Conservation (phyloP, 2,329 filamentous ascomycete species). For the Ophiostoma sp. region DNA sequence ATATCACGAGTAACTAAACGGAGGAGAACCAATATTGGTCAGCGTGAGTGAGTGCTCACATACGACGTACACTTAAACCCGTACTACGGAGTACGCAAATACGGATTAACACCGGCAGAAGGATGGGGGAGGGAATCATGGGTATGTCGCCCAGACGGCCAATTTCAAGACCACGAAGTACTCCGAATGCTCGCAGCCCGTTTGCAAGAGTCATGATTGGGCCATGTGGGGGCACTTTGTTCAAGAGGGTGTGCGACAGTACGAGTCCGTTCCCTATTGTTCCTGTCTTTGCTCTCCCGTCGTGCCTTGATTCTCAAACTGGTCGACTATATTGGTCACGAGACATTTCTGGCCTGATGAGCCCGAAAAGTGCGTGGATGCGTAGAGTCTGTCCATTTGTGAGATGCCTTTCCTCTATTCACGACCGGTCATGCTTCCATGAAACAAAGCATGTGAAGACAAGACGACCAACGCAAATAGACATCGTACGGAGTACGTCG, state of each 20-base stretch:
- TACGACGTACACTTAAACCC: too few relatives aligned
- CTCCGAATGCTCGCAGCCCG: neutral
- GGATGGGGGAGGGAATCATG: neutral
- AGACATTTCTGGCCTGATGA: neutral
- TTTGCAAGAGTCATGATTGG: conserved; percentile 10
- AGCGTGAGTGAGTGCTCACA: too few relatives aligned
- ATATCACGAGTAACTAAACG: neutral
- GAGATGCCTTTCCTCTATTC: too few relatives aligned
- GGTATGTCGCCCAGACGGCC: neutral
- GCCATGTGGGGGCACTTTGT: neutral
- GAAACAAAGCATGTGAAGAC: neutral
- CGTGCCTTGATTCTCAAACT: neutral
- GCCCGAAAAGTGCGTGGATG: neutral
- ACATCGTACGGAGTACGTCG: neutral
- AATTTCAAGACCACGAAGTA: neutral
- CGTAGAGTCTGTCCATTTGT: too few relatives aligned
- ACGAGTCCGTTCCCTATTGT: neutral
- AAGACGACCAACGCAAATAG: neutral
- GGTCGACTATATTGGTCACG: neutral
- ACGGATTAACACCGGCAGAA: conserved; percentile 1
- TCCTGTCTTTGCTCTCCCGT: neutral
- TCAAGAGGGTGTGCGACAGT: conserved; percentile 5
- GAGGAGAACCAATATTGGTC: neutral
- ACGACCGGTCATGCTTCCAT: too few relatives aligned
- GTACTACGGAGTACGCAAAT: neutral